Base-by-base conservation (phyloP, 306 rosid genomes). In the Castanopsis chinensis region DNA sequence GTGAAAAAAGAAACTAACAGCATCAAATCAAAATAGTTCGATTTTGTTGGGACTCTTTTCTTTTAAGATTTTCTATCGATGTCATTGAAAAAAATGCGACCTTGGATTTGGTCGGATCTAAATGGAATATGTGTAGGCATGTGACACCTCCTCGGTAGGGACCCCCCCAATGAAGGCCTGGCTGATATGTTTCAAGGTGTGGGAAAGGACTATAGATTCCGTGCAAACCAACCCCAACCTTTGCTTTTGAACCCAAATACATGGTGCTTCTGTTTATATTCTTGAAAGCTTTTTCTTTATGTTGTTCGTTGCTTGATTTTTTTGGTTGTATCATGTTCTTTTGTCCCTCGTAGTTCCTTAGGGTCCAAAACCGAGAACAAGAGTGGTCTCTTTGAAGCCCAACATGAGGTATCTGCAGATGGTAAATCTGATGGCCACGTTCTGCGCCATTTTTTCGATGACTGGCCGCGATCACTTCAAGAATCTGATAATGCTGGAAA, bases 361-460 rank as follows among this genome's bases (percentile, higher is more conserved):
- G 90, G 86, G 82, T 76, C 84, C 78, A 82, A 82, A 83, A 63
- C 69, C 13, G 96, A 87, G 71, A 83, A 80, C 52, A 86, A 81
- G 73, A 67, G 76, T 37, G 72, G 76, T 37, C 41, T 85, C 37
- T 82, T 82, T 61, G 77, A 86, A 65, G 75, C 73, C 35, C 82
- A 77, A 33, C 82, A 81, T 32, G 87, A 88, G 58, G 85, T 73
- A 82, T 82, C 82, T 45, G 88, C 83, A 60, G 85, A 84, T 63
- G 89, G 79, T 2, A 86, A 86, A 78, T 79, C 93, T 17, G 90
- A 89, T 65, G 92, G 94, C 63, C 92, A 89, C 61, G 82, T 96
- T 55, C 84, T 96, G 81, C 85, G 98, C 55, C 99, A 91, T 78
- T 96, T 96, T 72, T 91, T 96, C n/a, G 97, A 93, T 78, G 98